Evolutionary conservation across 257 asterid genomes (phyloP).

Genomic region (Cynanchum wilfordii): DNA sequence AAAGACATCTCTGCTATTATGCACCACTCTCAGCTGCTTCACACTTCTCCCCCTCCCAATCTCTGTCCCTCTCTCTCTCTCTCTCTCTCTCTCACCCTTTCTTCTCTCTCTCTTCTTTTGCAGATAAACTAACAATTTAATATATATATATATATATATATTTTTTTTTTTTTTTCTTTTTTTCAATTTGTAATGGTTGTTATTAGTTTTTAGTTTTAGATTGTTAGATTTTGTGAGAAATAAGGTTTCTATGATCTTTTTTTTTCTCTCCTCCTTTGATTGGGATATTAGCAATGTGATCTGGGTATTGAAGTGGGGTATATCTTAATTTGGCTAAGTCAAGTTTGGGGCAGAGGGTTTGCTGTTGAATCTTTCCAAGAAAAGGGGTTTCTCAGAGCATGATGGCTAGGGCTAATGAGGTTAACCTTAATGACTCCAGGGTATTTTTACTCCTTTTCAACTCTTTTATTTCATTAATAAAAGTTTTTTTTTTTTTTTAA

Average conservation of each 20-base stretch:
- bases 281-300: slow-evolving; percentile 9
- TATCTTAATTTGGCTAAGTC: slow-evolving; percentile 6
- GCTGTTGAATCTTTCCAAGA: too few species aligned
- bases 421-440: slow-evolving; percentile 6
- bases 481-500: too few species aligned
- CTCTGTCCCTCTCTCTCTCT: not conserved
- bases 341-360: not conserved
- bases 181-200: not conserved
- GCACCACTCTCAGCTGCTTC: not conserved
- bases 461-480: not conserved
- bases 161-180: not conserved
- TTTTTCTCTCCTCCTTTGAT: not conserved
- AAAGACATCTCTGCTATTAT: slow-evolving; percentile 10
- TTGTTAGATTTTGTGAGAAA: not conserved
- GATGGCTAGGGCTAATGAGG: slow-evolving; percentile 10
- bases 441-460: not conserved
- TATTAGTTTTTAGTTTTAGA: not conserved
- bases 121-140: not conserved
- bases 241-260: not conserved
- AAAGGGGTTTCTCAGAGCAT: not conserved
- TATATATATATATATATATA: too few species aligned
- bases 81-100: too few species aligned
- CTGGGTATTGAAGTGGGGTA: slow-evolving; percentile 8
- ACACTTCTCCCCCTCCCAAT: not conserved
- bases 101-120: not conserved